phyloP scores from a whole-genome alignment of 805 yeast genomes.

The Barnettozyma sp. region DNA sequence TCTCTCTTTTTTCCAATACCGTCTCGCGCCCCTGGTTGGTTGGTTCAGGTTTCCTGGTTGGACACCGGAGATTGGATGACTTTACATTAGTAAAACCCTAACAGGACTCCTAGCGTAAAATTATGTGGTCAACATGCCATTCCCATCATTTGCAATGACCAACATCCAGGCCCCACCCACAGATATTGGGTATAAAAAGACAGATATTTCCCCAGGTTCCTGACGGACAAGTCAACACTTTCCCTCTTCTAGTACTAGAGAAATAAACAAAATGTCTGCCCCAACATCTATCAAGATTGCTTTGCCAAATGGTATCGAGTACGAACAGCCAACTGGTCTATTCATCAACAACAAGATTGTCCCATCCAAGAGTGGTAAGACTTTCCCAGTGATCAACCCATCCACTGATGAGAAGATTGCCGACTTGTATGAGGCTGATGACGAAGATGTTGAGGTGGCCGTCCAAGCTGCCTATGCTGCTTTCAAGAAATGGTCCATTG shows the following conservation, averaged over 20 bases:
- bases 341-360: constrained; percentile 85
- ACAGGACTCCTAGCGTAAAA: constrained; percentile 5
- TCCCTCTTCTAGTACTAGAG: neutral
- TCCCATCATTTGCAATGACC: constrained; percentile 1
- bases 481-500: constrained; percentile 52
- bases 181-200: constrained; percentile 1
- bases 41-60: neutral
- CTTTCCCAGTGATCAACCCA: constrained; percentile 50
- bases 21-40: neutral
- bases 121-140: too few relatives aligned
- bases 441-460: constrained; percentile 61
- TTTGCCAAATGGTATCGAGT: constrained; percentile 58
- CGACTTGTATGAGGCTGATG: constrained; percentile 50
- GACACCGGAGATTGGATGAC: constrained; percentile 1
- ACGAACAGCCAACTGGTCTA: constrained; percentile 80
- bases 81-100: neutral
- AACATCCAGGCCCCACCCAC: neutral
- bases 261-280: constrained; percentile 7
- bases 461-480: constrained; percentile 63
- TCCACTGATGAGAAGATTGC: constrained; percentile 57
- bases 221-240: neutral
- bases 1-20: neutral
- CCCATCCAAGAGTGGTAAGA: constrained; percentile 39
- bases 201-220: constrained; percentile 1
- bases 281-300: constrained; percentile 35